These are phyloP conservation scores for Fusarium secorum DNA, from an alignment of 2,329 filamentous ascomycete species.

Conservation along the genomic window DNA sequence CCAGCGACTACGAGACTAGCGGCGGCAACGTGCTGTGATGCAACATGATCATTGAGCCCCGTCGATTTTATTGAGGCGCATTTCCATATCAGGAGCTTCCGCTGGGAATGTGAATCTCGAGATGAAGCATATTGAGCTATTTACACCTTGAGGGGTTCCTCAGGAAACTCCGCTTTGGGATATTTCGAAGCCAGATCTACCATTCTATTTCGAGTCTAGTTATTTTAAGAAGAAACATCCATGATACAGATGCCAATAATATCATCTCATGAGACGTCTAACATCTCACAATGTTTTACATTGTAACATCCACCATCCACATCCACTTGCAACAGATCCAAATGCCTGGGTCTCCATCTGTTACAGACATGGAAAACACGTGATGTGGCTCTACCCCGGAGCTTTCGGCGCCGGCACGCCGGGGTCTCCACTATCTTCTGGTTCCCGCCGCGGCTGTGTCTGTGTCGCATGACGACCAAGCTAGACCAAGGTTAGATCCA, in stretches of 20 bases:
- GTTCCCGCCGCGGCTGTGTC: slow-evolving; percentile 31
- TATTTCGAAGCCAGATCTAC: neutral
- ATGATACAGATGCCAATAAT: slow-evolving; percentile 16
- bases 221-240: neutral
- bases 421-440: slow-evolving; percentile 29
- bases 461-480: slow-evolving; percentile 40
- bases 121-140: slow-evolving; percentile 16
- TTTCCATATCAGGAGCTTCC: slow-evolving; percentile 28
- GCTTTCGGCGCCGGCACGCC: slow-evolving; percentile 35
- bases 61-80: neutral
- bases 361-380: slow-evolving; percentile 10
- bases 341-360: neutral
- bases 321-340: slow-evolving; percentile 14
- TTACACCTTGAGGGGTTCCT: slow-evolving; percentile 9
- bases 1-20: slow-evolving; percentile 32
- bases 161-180: neutral
- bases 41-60: slow-evolving; percentile 20
- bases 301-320: neutral
- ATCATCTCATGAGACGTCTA: slow-evolving; percentile 4
- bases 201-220: slow-evolving; percentile 26
- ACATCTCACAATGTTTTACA: slow-evolving; percentile 2
- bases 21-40: slow-evolving; percentile 29
- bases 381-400: slow-evolving; percentile 34
- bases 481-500: slow-evolving; percentile 23
- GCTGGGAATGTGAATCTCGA: slow-evolving; percentile 1